A percentile compares a stretch with the other conserved stretches of the same genome.
Conservation (phyloP, 1,139 yeast genomes). For the Kluyveromyces sp. region DNA sequence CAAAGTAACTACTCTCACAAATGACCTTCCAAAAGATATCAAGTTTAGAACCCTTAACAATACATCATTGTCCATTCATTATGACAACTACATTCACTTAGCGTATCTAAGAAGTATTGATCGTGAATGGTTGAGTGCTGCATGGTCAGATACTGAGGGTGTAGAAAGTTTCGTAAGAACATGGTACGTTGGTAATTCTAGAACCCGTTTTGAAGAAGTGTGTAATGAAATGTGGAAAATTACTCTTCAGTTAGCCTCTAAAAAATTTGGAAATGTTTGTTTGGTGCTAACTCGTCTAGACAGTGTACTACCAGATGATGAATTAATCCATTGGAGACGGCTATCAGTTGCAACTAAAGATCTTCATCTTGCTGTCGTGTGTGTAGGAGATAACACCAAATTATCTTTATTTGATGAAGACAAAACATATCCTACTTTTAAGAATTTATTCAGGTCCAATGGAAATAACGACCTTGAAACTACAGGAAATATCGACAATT, state of each 20-base stretch:
- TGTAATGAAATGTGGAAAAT: constrained; percentile 53
- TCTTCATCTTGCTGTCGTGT: constrained; percentile 61
- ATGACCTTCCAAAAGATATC: constrained; percentile 32
- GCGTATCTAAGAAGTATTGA: constrained; percentile 81
- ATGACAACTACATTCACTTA: constrained; percentile 74
- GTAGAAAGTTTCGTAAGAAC: constrained; percentile 54
- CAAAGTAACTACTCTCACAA: constrained; percentile 29
- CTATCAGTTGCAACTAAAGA: constrained; percentile 54
- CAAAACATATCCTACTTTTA: constrained; percentile 29
- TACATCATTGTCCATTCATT: constrained; percentile 38
- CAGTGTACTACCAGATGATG: constrained; percentile 73
- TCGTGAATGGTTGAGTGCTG: constrained; percentile 75
- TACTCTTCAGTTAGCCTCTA: constrained; percentile 36
- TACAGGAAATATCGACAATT: constrained; percentile 30
- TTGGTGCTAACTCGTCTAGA: constrained; percentile 61
- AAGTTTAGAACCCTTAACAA: constrained; percentile 45
- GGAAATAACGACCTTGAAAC: constrained; percentile 14
- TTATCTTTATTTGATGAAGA: constrained; percentile 39
- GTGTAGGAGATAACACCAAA: constrained; percentile 60
- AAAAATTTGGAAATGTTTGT: constrained; percentile 47
- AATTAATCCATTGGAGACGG: constrained; percentile 68
- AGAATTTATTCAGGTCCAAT: constrained; percentile 25
- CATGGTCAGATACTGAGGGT: constrained; percentile 88
- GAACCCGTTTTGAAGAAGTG: constrained; percentile 46
- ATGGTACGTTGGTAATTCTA: constrained; percentile 47